Conservation (phyloP, 2,329 filamentous ascomycete species). For the Epichloe gansuensis region DNA sequence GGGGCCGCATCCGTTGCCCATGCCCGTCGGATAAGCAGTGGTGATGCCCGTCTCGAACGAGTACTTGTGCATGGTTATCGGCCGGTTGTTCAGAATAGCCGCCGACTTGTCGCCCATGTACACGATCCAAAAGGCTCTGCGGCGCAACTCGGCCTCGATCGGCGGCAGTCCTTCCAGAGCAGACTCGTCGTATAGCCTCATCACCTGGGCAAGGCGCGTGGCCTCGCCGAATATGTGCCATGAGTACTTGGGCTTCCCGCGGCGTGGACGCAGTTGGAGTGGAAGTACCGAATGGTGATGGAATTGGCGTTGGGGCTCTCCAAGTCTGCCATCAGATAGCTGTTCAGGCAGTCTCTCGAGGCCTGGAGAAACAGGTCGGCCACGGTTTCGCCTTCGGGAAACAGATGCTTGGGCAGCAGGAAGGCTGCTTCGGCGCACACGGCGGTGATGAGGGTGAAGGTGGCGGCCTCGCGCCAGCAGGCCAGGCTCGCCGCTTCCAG, state of each 20-base stretch:
- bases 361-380: conserved; percentile 27
- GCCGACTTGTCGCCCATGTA: conserved; percentile 30
- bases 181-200: conserved; percentile 29
- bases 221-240: conserved; percentile 35
- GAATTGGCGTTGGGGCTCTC: conserved; percentile 30
- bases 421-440: conserved; percentile 30
- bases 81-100: conserved; percentile 26
- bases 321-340: conserved; percentile 29
- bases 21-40: conserved; percentile 20
- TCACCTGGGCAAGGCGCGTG: conserved; percentile 27
- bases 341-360: conserved; percentile 25
- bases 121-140: conserved; percentile 26
- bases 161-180: conserved; percentile 22
- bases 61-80: conserved; percentile 31
- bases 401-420: conserved; percentile 26
- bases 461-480: conserved; percentile 24
- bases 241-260: conserved; percentile 30
- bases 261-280: conserved; percentile 33
- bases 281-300: conserved; percentile 31
- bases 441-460: conserved; percentile 31
- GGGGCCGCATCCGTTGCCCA: conserved; percentile 13
- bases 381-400: conserved; percentile 24
- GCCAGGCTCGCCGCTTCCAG: conserved; percentile 2
- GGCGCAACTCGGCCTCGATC: conserved; percentile 26
- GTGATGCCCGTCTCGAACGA: conserved; percentile 29